These are phyloP conservation scores for Termitomyces sp. DNA, from an alignment of 768 basidiomycete genomes.

Conservation along the genomic window DNA sequence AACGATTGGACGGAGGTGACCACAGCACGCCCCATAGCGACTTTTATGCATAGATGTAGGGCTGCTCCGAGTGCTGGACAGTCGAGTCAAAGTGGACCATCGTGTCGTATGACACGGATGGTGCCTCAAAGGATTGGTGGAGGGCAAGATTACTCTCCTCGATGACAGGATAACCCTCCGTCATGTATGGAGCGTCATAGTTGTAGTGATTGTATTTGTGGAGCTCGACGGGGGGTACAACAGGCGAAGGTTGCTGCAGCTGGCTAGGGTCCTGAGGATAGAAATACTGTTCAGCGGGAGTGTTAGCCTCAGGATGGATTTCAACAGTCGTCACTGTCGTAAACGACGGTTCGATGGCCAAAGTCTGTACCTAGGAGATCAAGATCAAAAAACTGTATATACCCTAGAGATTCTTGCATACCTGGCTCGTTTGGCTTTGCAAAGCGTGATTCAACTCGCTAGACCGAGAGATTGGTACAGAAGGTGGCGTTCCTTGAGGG, in stretches of 20 bases:
- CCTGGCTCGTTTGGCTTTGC: slow-evolving; percentile 25
- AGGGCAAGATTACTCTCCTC: slow-evolving; percentile 10
- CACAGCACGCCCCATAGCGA: not conserved
- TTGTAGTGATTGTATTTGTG: slow-evolving; percentile 13
- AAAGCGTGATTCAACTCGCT: slow-evolving; percentile 35
- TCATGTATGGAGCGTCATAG: slow-evolving; percentile 11
- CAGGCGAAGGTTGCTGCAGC: slow-evolving; percentile 3
- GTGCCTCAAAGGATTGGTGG: slow-evolving; percentile 13
- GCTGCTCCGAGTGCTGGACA: slow-evolving; percentile 7
- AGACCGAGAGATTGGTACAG: slow-evolving; percentile 28
- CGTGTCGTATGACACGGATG: slow-evolving; percentile 8
- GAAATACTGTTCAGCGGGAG: slow-evolving; percentile 12
- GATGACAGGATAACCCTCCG: slow-evolving; percentile 15
- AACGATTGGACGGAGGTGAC: slow-evolving; percentile 4
- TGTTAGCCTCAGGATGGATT: slow-evolving; percentile 1
- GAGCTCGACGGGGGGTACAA: slow-evolving; percentile 6
- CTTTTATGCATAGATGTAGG: slow-evolving; percentile 6
- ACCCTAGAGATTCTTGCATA: not conserved
- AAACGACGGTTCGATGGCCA: slow-evolving; percentile 1
- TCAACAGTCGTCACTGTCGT: slow-evolving; percentile 1
- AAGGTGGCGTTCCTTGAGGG: slow-evolving; percentile 12
- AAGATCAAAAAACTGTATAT: not conserved
- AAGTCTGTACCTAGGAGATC: not conserved
- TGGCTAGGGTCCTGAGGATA: slow-evolving; percentile 11
- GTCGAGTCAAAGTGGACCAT: slow-evolving; percentile 7